Base-by-base conservation (phyloP, 495 filamentous ascomycete species). In the Xylaria intraflava region DNA sequence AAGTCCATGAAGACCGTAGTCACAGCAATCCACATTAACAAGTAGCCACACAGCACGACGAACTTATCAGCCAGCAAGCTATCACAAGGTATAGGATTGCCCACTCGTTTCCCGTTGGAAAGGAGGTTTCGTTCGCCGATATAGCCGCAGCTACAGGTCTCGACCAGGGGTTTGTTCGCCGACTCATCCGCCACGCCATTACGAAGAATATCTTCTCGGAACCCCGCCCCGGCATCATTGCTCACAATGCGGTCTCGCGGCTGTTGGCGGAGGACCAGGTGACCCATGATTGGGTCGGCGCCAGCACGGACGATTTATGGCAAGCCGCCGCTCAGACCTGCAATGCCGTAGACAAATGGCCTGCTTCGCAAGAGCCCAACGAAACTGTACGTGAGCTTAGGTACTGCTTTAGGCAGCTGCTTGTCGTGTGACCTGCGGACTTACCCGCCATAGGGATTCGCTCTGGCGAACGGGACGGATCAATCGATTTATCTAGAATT, bases 141-240 rank as follows among this genome's bases (percentile, higher is more conserved):
- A 57, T 75, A 24, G 61, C 74, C 0, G 38, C 46, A 7, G 29
- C 27, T 6, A 46, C 61, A 10, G 61, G 62, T 3, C 41, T 72
- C 7, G 40, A 58, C 35, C 57, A 65, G 23, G 26, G 49, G 6
- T 53, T 69, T 47, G 51, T 75, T 23, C 61, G 65, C 29, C 60
- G 68, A 10, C 53, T 80, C 43, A 48, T 78, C 3, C 70, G 73
- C 0, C 67, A 73, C 56, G 76, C 74, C 0, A 71, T 76, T 45
- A 67, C 63, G 36, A 58, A 70, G 40, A 60, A 66, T 20, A 67
- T 78, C 44, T 79, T 80, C 63, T 44, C 46, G 2, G 74, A 78
- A 51, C 65, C 71, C 4, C 47, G 59, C 6, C 67, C 70, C 0
- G 71, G 69, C 3, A 24, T 53, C 6, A 22, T 53, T 23, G 40